Evolutionary conservation across 2,329 filamentous ascomycete species (phyloP), one percentile per base, ranked within the genome.

Genomic region (Periconia sp.): DNA sequence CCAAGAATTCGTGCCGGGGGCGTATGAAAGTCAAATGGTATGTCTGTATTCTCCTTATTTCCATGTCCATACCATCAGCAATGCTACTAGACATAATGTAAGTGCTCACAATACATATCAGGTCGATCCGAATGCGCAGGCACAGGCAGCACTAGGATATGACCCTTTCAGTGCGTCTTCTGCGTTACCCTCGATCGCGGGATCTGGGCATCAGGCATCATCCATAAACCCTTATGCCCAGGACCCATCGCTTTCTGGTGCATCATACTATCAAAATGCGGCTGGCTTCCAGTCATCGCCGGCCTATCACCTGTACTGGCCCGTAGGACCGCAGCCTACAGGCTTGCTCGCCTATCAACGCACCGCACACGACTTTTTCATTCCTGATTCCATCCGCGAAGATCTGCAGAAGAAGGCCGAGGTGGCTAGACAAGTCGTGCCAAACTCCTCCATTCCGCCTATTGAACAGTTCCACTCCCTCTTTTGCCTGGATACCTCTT

Each of bases 391-490:
- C 46, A 72, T 95, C 5, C 82, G 94, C 40, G 89, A 96, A 72
- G 91, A 96, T 22, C 74, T 96, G 50, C 90, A 95, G 63, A 90
- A 88, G 71, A 96, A 92, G 71, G 80, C 87, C 1, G 92, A 95
- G 60, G 89, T 92, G 19, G 84, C 89, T 4, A 79, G 89, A 40
- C 92, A 96, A 67, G 86, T 89, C 6, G 83, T 96, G 54, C 88
- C 90, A 26, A 95, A 83, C 59, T 82, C 87, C 29, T 84, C 89
- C 45, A 76, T 95, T 6, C 89, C 90, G 5, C 77, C 78, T 23
- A 81, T 97, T 40, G 90, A 95, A 61, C 86, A 91, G 59, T 97
- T 94, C 65, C 92, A 97, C 69, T 95, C 91, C 4, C 79, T 99
- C 9, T 91, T 96, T 7, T 89, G 92, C 4, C 76, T 99, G 30